A percentile compares a stretch with the other conserved stretches of the same genome.
Evolutionary conservation across 768 basidiomycete genomes (phyloP).

Genomic region (Leccinellum luteum): DNA sequence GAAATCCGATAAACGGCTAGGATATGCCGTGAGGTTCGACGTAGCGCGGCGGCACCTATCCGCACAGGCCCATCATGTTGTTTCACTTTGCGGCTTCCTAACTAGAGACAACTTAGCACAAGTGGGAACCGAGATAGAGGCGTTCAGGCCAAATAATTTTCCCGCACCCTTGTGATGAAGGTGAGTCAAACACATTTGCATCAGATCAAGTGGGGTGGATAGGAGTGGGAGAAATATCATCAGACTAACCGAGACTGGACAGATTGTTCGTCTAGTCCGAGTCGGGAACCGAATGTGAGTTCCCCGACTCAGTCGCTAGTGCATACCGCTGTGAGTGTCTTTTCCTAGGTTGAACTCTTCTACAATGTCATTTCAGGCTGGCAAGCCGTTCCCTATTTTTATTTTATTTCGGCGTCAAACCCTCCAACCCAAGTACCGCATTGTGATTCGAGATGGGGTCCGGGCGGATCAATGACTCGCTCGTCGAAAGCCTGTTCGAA

Average conservation of each 20-base stretch:
- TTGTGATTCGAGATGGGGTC: not conserved
- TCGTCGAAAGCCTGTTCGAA: not conserved
- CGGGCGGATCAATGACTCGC: not conserved
- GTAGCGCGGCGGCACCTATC: not conserved
- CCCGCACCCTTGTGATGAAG: not conserved
- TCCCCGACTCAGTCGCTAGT: too few species aligned
- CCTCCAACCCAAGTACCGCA: not conserved
- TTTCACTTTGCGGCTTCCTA: not conserved
- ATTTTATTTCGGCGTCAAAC: not conserved
- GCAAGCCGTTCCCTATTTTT: not conserved
- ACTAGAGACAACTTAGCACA: not conserved
- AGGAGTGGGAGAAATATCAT: not conserved
- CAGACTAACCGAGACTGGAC: not conserved
- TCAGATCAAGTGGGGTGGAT: not conserved
- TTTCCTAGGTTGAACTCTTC: not conserved
- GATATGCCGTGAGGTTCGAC: not conserved
- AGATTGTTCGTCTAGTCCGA: not conserved
- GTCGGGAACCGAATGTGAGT: not conserved
- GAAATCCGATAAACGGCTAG: not conserved
- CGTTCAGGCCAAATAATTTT: not conserved
- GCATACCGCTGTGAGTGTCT: not conserved
- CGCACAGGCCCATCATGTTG: not conserved
- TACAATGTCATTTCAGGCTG: not conserved
- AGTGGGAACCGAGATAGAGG: not conserved
- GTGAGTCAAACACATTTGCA: not conserved